A percentile compares a stretch with the other conserved stretches of the same genome.
Evolutionary conservation across 2,329 filamentous ascomycete species (phyloP).

Genomic region (Cercospora sp.): DNA sequence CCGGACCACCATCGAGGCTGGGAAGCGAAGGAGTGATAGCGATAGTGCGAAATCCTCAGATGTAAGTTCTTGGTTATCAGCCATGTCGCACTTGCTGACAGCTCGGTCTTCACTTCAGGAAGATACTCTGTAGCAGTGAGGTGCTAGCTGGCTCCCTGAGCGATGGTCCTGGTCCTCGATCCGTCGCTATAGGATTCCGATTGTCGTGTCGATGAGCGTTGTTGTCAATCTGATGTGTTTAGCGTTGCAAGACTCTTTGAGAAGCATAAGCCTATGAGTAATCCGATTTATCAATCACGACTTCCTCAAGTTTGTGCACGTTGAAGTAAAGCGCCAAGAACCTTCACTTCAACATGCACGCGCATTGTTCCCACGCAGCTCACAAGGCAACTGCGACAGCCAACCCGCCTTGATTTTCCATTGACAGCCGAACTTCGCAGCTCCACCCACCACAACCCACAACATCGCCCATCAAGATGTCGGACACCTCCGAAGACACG

Average conservation of each 20-base stretch:
- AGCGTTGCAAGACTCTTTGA: neutral
- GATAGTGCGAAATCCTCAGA: neutral
- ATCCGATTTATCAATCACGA: neutral
- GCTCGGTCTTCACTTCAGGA: neutral
- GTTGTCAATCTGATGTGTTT: neutral
- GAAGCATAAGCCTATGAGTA: neutral
- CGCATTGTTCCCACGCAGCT: neutral
- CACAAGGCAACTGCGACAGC: neutral
- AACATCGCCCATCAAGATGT: neutral
- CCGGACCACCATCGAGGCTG: neutral
- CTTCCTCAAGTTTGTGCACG: neutral
- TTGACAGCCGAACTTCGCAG: neutral
- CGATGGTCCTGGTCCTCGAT: neutral
- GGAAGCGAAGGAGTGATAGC: neutral
- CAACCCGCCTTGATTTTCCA: neutral
- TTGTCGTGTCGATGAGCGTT: neutral
- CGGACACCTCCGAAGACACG: conserved; percentile 4
- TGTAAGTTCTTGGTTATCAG: neutral
- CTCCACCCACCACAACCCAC: neutral
- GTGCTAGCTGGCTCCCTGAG: neutral
- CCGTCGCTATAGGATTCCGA: neutral
- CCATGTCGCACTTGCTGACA: neutral
- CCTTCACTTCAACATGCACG: neutral
- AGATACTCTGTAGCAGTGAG: neutral
- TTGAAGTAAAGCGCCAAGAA: neutral